Percentiles rank a stretch among this genome's conserved stretches.
These are phyloP conservation scores for Dittrichia graveolens DNA, from an alignment of 129 eudicot species.

Conservation along the genomic window DNA sequence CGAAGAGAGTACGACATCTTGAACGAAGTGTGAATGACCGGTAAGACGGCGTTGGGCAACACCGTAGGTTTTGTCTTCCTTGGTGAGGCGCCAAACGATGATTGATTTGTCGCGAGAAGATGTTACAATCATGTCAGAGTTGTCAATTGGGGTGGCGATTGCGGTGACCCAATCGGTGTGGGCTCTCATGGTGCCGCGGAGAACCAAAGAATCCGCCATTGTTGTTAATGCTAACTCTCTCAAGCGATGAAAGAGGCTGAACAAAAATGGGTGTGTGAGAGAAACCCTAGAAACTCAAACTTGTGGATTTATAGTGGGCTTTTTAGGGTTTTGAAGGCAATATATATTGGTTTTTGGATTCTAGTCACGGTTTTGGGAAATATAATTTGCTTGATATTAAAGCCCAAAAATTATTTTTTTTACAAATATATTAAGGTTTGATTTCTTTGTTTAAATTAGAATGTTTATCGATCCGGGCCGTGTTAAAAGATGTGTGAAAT, in stretches of 20 bases:
- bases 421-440: no score
- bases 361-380: no score
- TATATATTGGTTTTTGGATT: no score
- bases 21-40: constrained; percentile 56
- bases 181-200: constrained; percentile 73
- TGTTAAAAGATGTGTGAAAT: no score
- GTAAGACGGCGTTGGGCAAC: constrained; percentile 42
- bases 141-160: constrained; percentile 71
- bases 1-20: constrained; percentile 53
- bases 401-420: no score
- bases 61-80: constrained; percentile 40
- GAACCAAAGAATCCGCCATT: constrained; percentile 57
- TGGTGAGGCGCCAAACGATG: constrained; percentile 45
- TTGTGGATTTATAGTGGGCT: constrained; percentile 21
- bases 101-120: constrained; percentile 52
- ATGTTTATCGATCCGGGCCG: no score
- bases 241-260: constrained; percentile 16
- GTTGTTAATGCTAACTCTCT: neutral
- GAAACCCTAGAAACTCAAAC: constrained; percentile 28
- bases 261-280: neutral
- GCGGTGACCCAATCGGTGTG: constrained; percentile 88
- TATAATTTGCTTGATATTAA: no score
- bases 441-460: no score
- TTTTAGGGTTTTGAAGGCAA: constrained; percentile 39
- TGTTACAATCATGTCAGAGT: constrained; percentile 49